Percentiles rank a stretch among this genome's conserved stretches.
phyloP scores from a whole-genome alignment of 805 yeast genomes.

The Metschnikowia anglica region DNA sequence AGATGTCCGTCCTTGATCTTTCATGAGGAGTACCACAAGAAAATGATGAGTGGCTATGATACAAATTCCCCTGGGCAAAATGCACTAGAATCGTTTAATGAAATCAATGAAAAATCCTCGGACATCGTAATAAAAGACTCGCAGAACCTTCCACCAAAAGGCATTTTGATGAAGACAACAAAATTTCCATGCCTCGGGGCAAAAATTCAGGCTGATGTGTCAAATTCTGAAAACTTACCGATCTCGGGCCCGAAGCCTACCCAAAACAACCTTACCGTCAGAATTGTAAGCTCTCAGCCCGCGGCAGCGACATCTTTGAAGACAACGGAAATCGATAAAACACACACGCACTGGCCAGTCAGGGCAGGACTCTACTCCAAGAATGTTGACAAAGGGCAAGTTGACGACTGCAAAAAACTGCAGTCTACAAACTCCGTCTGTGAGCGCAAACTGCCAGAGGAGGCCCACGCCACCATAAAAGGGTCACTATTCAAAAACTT shows the following conservation, averaged over 20 bases:
- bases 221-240: not conserved
- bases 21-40: conserved; percentile 10
- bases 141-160: too few species aligned
- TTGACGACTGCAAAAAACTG: not conserved
- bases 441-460: not conserved
- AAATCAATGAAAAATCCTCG: too few species aligned
- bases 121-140: too few species aligned
- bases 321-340: not conserved
- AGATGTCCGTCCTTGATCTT: conserved; percentile 12
- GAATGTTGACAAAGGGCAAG: not conserved
- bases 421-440: not conserved
- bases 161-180: too few species aligned
- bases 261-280: not conserved
- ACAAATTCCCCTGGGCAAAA: not conserved
- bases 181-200: too few species aligned
- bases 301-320: not conserved
- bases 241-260: not conserved
- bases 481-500: conserved; percentile 1
- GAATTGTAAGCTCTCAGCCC: not conserved
- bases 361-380: not conserved
- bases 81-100: not conserved
- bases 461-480: not conserved
- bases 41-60: not conserved
- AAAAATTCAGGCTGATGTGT: not conserved
- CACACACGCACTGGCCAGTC: not conserved